Base-by-base conservation (phyloP, 2,329 filamentous ascomycete species). In the Shiraia sp. region DNA sequence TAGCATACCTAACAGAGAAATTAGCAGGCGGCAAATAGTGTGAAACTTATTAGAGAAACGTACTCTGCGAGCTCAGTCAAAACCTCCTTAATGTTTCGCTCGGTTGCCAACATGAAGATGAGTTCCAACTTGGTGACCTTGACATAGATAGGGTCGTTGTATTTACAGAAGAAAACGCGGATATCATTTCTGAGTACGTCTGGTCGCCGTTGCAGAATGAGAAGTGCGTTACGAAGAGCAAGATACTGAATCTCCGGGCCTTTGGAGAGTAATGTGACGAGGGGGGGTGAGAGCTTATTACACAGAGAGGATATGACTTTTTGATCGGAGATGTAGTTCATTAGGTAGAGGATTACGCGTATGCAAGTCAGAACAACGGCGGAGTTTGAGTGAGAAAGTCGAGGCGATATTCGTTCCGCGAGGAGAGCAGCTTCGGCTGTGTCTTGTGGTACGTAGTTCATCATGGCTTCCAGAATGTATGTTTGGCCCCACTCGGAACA, bases 401-500 rank as follows among this genome's bases (percentile, higher is more conserved):
- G 88, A n/a, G 93, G 93, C 1, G 92, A 83, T 64, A 99, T 95
- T 48, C 93, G 85, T 70, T 99, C 93, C 9, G 93, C 93, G 28
- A 99, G 79, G 12, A 99, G 78, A 6, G 90, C 79, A 4, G 93
- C 92, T 72, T 99, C 93, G 26, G 84, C 81, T 0, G 86, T 86
- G 60, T 97, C 91, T 70, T 95, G 90, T 5, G 93, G 93, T 10
- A 97, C 88, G 66, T 97, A 99, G 15, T 92, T 93, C 88, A 97
- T 97, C 59, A 99, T 79, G 14, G 93, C 91, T 73, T 99, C 93
- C 7, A 99, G 80, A 41, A 99, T 97, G 69, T 99, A 99, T 15
- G 92, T 96, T 75, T 99, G 93, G 29, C 93, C 92, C 93, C 93
- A 99, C 79, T 99, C 93, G 13, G 93, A 97, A 73, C 93, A 97